phyloP scores from a whole-genome alignment of 2,329 filamentous ascomycete species.

The Aspergillus persii region DNA sequence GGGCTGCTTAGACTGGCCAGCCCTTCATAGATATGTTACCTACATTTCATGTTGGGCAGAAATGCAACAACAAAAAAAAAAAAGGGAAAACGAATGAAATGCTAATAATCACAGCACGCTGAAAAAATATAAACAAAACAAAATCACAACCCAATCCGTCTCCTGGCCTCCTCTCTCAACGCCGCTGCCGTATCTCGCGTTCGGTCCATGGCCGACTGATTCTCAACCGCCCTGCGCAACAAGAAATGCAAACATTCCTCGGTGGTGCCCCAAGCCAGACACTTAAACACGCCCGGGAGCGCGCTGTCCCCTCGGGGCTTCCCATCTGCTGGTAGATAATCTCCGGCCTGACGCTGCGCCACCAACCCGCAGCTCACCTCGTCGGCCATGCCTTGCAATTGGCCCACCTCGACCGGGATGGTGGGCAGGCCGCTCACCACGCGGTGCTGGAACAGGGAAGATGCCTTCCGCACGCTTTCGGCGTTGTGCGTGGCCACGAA shows the following conservation, averaged over 20 bases:
- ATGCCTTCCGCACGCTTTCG: conserved; percentile 48
- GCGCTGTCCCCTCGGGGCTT: conserved; percentile 1
- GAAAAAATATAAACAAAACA: not conserved
- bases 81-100: not conserved
- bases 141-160: conserved; percentile 38
- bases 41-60: too few species aligned
- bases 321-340: conserved; percentile 13
- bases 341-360: conserved; percentile 12
- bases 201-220: conserved; percentile 65
- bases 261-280: conserved; percentile 54
- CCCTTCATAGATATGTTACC: too few species aligned
- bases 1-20: too few species aligned
- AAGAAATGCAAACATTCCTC: conserved; percentile 54
- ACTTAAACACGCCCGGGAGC: conserved; percentile 50
- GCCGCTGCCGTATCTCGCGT: conserved; percentile 62
- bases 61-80: not conserved
- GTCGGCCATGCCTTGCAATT: conserved; percentile 88
- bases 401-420: conserved; percentile 58
- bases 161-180: conserved; percentile 60
- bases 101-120: not conserved
- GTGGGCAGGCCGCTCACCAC: conserved; percentile 39
- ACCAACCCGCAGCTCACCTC: conserved; percentile 65
- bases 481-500: conserved; percentile 56
- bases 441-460: conserved; percentile 34
- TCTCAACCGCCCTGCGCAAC: conserved; percentile 65